Conservation (phyloP, 176 grass and related monocot species). For the Luzula sylvatica region DNA sequence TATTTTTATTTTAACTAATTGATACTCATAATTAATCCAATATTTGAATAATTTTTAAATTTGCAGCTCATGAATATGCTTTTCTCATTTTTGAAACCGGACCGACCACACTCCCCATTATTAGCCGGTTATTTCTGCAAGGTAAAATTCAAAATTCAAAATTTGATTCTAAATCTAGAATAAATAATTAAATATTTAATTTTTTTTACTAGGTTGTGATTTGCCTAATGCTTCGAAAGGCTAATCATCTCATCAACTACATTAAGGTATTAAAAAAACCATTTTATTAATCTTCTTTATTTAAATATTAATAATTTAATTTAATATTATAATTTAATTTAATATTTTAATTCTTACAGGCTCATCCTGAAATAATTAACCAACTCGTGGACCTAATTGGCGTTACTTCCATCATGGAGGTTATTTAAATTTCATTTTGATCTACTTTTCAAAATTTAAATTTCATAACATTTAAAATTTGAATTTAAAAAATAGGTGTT, state of each 20-base stretch:
- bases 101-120: slow-evolving; percentile 55
- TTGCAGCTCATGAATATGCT: slow-evolving; percentile 82
- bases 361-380: slow-evolving; percentile 62
- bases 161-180: slow-evolving; percentile 14
- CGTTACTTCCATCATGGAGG: slow-evolving; percentile 99
- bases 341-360: slow-evolving; percentile 51
- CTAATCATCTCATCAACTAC: slow-evolving; percentile 61
- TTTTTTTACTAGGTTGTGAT: slow-evolving; percentile 57
- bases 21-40: not conserved
- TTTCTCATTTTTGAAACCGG: slow-evolving; percentile 85
- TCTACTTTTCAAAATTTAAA: not conserved
- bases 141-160: slow-evolving; percentile 36
- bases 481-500: slow-evolving; percentile 51
- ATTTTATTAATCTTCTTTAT: not conserved
- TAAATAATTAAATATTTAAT: not conserved
- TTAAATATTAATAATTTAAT: not conserved
- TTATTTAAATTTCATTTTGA: slow-evolving; percentile 19
- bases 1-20: not conserved
- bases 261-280: slow-evolving; percentile 68
- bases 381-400: slow-evolving; percentile 93
- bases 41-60: slow-evolving; percentile 10
- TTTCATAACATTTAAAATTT: slow-evolving; percentile 8
- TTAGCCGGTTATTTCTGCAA: slow-evolving; percentile 89
- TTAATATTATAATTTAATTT: slow-evolving; percentile 16
- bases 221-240: slow-evolving; percentile 90